Conservation (phyloP, 257 asterid genomes). For the Ocimum tenuiflorum region DNA sequence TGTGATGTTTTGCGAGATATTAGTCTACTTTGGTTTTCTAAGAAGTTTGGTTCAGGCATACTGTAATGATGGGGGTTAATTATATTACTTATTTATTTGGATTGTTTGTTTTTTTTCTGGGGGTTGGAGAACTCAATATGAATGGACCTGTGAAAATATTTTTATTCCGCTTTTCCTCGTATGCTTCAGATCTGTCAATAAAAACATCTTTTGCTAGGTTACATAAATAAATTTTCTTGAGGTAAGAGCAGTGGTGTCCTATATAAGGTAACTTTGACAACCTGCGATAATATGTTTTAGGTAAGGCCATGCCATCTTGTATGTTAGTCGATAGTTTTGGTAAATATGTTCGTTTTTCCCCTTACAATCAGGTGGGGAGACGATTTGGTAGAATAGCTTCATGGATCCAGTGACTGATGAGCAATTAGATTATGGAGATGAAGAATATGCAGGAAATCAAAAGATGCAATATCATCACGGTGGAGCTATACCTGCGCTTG, state of each 20-base stretch:
- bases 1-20: conserved; percentile 10
- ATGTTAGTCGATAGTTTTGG: conserved; percentile 2
- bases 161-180: no score
- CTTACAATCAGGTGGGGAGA: conserved; percentile 30
- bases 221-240: neutral
- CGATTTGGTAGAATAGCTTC: conserved; percentile 18
- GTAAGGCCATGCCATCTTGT: neutral
- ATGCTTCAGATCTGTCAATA: conserved; percentile 1
- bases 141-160: no score
- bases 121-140: neutral
- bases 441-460: conserved; percentile 53
- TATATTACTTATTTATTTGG: neutral
- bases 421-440: conserved; percentile 64
- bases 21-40: neutral
- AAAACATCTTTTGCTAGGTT: neutral
- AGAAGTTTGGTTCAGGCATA: neutral
- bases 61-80: neutral
- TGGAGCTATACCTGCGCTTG: conserved; percentile 75
- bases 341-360: conserved; percentile 10
- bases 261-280: neutral
- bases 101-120: neutral
- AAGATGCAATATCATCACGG: conserved; percentile 61
- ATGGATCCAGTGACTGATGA: conserved; percentile 69
- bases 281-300: neutral
- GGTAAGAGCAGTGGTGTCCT: neutral